These are phyloP conservation scores for Cordia subcordata DNA, from an alignment of 257 asterid species.

Conservation along the genomic window DNA sequence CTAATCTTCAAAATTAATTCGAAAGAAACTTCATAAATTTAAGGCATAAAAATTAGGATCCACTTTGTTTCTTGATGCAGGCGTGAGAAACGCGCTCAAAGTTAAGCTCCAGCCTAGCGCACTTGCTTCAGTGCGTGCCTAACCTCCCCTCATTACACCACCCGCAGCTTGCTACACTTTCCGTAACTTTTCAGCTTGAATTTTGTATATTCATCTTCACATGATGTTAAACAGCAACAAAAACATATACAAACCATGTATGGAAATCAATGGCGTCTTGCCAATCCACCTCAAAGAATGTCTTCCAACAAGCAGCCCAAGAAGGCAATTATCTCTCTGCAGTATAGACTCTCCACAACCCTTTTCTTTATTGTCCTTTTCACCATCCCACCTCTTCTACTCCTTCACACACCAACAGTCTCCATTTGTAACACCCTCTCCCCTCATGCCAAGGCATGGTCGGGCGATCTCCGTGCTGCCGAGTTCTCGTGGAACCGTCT, in stretches of 20 bases:
- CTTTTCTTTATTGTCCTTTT: constrained; percentile 74
- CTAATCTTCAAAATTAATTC: background rate
- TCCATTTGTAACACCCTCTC: constrained; percentile 40
- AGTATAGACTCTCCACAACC: constrained; percentile 63
- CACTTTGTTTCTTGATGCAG: constrained; percentile 15
- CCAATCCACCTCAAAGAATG: constrained; percentile 26
- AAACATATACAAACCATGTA: constrained; percentile 1
- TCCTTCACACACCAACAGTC: constrained; percentile 59
- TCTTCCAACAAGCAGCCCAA: constrained; percentile 42
- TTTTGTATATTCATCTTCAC: background rate
- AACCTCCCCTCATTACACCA: constrained; percentile 25
- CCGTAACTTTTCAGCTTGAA: constrained; percentile 32
- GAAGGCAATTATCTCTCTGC: constrained; percentile 37
- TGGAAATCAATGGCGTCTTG: too few relatives aligned
- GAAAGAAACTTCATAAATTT: background rate
- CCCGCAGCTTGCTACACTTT: constrained; percentile 34
- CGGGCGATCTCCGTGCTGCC: constrained; percentile 68
- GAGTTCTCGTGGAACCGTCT: constrained; percentile 79
- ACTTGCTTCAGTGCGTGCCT: constrained; percentile 39
- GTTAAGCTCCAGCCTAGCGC: constrained; percentile 24
- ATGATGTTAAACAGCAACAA: constrained; percentile 10
- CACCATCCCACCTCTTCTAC: constrained; percentile 74
- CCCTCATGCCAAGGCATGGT: constrained; percentile 36
- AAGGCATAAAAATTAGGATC: background rate
- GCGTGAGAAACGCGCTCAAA: constrained; percentile 38